Base-by-base conservation (phyloP, 208 protist species). In the Polymyxa betae region DNA sequence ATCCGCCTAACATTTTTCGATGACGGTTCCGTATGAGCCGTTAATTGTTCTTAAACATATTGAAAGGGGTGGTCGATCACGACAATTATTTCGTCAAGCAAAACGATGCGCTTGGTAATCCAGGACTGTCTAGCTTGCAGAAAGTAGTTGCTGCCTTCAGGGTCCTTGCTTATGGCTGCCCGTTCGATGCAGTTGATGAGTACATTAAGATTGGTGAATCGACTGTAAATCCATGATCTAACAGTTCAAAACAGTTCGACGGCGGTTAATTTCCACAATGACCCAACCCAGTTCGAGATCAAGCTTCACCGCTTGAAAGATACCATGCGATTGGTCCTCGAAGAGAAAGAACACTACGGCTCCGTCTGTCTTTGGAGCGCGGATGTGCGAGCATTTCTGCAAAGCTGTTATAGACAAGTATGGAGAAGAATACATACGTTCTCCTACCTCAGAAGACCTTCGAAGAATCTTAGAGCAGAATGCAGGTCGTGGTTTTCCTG, bases 21-120 rank as follows among this genome's bases (percentile, higher is more conserved):
- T 38, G 77, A 46, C 77, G 77, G 20, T 88, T 88, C 43, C 77
- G 77, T 20, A 88, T 88, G 77, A 10, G 77, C n/a, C 77, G 77
- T 24, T 10, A 32, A 43, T 38, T 88, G 20, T 88, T 88, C 43
- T 29, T 46, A 88, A 12, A 20, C 20, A 29, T 88, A 20, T 10
- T 88, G 16, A 29, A 43, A 24, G 32, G 38, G n/a, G 32, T 88
- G 16, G 20, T 20, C 32, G 38, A 32, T 24, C 10, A 10, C 12
- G 77, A 88, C 38, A 12, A 16, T 24, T 88, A 88, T 29, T 88
- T 88, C 77, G 38, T 20, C n/a, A 24, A 88, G 77, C 10, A 43
- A 20, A 29, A 43, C 38, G 77, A 88, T 43, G 77, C 77, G 38
- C 77, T 88, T 88, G 32, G 77, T 43, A 12, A 20, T 43, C 16